Base-by-base conservation (phyloP, 768 basidiomycete genomes). In the Phaffia tasmanica region DNA sequence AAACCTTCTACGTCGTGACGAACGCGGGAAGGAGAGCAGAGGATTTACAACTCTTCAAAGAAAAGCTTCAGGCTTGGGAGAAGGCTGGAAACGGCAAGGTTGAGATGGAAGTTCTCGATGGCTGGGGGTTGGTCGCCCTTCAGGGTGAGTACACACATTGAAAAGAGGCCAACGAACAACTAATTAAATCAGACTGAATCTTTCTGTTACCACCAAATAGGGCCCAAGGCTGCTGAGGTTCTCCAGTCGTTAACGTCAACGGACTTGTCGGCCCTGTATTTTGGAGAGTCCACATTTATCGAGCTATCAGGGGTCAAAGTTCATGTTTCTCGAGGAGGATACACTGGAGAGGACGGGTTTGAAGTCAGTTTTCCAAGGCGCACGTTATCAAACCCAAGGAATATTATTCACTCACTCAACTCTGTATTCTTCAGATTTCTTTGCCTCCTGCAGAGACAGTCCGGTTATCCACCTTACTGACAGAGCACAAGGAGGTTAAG, bases 321-420 rank as follows among this genome's bases (percentile, higher is more conserved):
- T 21, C 67, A 98, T 74, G 83, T 98, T 35, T 88, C 91, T 9
- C 84, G 95, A 19, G 89, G 91, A 32, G 95, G 95, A 5, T 99
- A 99, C 77, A 98, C 95, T 0, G 95, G 95, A 15, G 95, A 99
- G 78, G 95, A 99, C 76, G 95, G 95, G 0, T 98, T 99, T 71
- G 95, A 99, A 81, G 91, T 85, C 29, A 66, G 78, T 67, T 30
- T 29, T 97, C 94, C 0, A 93, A 93, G 14, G 93, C 97, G 77
- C 93, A 97, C 75, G 94, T 92, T 0, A 95, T 97, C 70, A 92
- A 97, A 81, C 89, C 84, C 29, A 65, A 78, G 67, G 30, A 42
- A 29, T 54, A 57, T 61, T 29, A 47, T 11, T 42, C 51, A 56
- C 51, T 57, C 56, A 21, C 51, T 47, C 11, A 54, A 19, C 51